Evolutionary conservation across 176 grass and related monocot species (phyloP).

Genomic region (Avena sativa): DNA sequence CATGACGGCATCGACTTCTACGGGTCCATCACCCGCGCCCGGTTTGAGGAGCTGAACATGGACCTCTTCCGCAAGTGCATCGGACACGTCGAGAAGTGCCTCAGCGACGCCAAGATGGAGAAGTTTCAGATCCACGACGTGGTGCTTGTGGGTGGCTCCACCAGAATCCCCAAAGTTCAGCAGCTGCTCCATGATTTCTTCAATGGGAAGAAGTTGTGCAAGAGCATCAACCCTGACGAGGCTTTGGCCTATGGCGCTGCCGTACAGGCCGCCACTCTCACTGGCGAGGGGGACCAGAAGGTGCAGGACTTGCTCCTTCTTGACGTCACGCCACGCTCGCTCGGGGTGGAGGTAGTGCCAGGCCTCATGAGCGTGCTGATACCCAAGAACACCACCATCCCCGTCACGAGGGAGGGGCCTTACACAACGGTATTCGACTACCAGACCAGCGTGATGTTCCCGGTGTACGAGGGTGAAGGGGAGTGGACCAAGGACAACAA

Average conservation of each 20-base stretch:
- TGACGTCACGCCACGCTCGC: constrained; percentile 63
- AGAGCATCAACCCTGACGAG: constrained; percentile 25
- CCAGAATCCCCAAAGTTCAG: constrained; percentile 91
- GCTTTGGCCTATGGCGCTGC: constrained; percentile 57
- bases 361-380: constrained; percentile 56
- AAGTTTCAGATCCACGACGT: constrained; percentile 61
- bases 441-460: constrained; percentile 25
- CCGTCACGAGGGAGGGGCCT: constrained; percentile 37
- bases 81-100: constrained; percentile 15
- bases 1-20: constrained; percentile 1
- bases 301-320: constrained; percentile 56
- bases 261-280: constrained; percentile 51
- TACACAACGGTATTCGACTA: constrained; percentile 53
- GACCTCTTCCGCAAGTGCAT: constrained; percentile 25
- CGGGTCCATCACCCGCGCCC: constrained; percentile 18
- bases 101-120: not conserved
- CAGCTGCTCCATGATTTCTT: constrained; percentile 97
- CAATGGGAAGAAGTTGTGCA: constrained; percentile 55
- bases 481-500: constrained; percentile 56
- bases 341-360: constrained; percentile 45
- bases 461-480: constrained; percentile 66
- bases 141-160: constrained; percentile 89
- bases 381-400: constrained; percentile 64
- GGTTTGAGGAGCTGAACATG: constrained; percentile 16
- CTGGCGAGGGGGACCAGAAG: constrained; percentile 28